These are phyloP conservation scores for Phytophthora litchii DNA, from an alignment of 352 stramenopile species.

Conservation along the genomic window DNA sequence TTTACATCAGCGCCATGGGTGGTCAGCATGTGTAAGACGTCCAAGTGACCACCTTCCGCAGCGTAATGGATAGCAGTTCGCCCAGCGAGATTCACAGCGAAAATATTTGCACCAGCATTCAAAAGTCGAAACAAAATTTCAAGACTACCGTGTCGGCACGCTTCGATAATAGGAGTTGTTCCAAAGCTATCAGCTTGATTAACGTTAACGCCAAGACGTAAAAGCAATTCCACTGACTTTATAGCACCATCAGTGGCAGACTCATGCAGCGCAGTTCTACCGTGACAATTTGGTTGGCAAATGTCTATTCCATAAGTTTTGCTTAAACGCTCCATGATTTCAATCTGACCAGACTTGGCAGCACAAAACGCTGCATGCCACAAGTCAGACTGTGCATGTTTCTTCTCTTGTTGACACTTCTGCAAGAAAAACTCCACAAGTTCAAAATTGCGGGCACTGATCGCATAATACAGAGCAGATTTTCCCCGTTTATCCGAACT, in stretches of 20 bases:
- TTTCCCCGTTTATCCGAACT: not conserved
- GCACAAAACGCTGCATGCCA: not conserved
- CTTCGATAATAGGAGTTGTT: slow-evolving; percentile 9
- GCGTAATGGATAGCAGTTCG: slow-evolving; percentile 10
- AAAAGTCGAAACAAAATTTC: not conserved
- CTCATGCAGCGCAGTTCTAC: slow-evolving; percentile 11
- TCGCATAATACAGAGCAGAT: slow-evolving; percentile 1
- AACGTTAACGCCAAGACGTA: not conserved
- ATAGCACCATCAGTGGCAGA: not conserved
- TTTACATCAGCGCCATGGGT: not conserved
- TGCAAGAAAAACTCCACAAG: slow-evolving; percentile 1
- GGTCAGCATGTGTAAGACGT: not conserved
- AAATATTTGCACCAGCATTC: not conserved
- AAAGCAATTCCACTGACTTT: not conserved
- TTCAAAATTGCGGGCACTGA: not conserved
- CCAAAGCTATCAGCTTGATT: slow-evolving; percentile 1
- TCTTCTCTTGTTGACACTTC: not conserved
- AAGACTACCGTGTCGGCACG: not conserved
- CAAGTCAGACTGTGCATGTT: not conserved
- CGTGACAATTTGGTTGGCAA: not conserved
- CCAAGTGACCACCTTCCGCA: not conserved
- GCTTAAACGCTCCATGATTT: not conserved
- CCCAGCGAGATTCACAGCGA: not conserved
- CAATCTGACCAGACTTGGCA: not conserved
- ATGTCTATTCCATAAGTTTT: not conserved